Evolutionary conservation across 2,329 filamentous ascomycete genomes (phyloP), one percentile per base, ranked within the genome.

Genomic region (Paraphaeosphaeria sporulosa): DNA sequence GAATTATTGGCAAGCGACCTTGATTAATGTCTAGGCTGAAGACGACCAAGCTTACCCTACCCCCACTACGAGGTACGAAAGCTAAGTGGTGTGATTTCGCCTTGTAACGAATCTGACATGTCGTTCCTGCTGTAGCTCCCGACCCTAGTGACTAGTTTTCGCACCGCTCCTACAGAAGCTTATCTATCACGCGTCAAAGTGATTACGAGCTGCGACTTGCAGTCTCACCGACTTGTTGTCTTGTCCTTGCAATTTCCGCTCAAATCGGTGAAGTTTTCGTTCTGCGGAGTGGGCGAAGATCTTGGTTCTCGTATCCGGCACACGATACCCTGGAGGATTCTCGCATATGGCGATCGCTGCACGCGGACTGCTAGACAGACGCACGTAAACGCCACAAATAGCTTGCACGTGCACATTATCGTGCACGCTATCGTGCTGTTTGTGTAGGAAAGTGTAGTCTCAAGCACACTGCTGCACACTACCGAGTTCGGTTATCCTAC

Each of bases 51-150:
- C 13, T n/a, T 40, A 7, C n/a, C 42, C 2, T 44, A 9, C 2
- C 10, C 25, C 9, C n/a, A 13, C 19, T 21, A 23, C 1, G n/a
- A 21, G 19, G 7, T 47, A n/a, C 8, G 23, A n/a, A 47, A n/a
- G 10, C 10, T 4, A 47, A 17, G 23, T 49, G 27, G 27, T 19
- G 46, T 30, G 38, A 15, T 23, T 1, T 17, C 19, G 9, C 32
- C 19, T 25, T 23, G 19, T 32, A 32, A 7, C 30, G 7, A 51
- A n/a, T 34, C 27, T 12, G 46, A 49, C 46, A 17, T 48, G 21
- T 38, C 32, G 32, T 50, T 38, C 48, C 48, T 51, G 32, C 48
- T 32, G 48, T 51, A 40, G 48, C 48, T 51, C 23, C 32, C n/a
- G 32, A 17, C 19, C 13, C 48, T 38, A 51, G 48, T 23, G 8